A percentile compares a stretch with the other conserved stretches of the same genome.
phyloP scores from a whole-genome alignment of 164 flowering plant genomes.

The Vitis amurensis region DNA sequence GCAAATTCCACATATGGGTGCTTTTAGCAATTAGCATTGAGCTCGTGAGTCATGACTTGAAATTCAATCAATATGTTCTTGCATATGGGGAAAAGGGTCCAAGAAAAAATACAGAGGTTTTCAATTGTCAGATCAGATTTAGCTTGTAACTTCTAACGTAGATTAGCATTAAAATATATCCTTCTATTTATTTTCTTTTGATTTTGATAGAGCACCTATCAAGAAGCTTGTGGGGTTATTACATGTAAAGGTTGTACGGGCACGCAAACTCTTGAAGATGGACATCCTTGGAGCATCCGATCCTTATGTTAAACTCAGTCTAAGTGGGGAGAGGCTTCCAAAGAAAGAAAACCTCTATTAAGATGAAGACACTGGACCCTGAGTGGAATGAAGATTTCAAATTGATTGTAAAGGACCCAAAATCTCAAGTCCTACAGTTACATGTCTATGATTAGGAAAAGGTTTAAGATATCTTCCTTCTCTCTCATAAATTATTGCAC shows the following conservation, averaged over 20 bases:
- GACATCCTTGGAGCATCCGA: slow-evolving; percentile 69
- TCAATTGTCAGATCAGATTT: too few species aligned
- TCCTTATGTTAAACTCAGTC: slow-evolving; percentile 69
- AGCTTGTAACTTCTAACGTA: too few species aligned
- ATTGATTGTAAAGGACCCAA: slow-evolving; percentile 64
- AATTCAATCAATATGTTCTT: too few species aligned
- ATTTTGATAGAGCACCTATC: slow-evolving; percentile 33
- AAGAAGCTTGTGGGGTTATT: slow-evolving; percentile 77
- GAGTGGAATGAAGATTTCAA: slow-evolving; percentile 77
- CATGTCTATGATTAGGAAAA: slow-evolving; percentile 80
- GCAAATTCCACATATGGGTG: too few species aligned
- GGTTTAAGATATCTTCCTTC: slow-evolving; percentile 29
- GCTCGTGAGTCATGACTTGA: too few species aligned
- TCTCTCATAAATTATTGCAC: too few species aligned
- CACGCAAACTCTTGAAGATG: slow-evolving; percentile 58
- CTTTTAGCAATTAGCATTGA: too few species aligned
- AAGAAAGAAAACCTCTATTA: slow-evolving; percentile 56
- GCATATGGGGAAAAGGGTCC: too few species aligned
- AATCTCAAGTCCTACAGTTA: slow-evolving; percentile 56
- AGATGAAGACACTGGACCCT: slow-evolving; percentile 63
- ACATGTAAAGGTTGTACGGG: slow-evolving; percentile 62
- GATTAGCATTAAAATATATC: too few species aligned
- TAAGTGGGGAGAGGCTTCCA: slow-evolving; percentile 60
- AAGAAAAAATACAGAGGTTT: too few species aligned
- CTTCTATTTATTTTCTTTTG: too few species aligned